Conservation (phyloP, 2,329 filamentous ascomycete genomes). For the Hysterium pulicare region DNA sequence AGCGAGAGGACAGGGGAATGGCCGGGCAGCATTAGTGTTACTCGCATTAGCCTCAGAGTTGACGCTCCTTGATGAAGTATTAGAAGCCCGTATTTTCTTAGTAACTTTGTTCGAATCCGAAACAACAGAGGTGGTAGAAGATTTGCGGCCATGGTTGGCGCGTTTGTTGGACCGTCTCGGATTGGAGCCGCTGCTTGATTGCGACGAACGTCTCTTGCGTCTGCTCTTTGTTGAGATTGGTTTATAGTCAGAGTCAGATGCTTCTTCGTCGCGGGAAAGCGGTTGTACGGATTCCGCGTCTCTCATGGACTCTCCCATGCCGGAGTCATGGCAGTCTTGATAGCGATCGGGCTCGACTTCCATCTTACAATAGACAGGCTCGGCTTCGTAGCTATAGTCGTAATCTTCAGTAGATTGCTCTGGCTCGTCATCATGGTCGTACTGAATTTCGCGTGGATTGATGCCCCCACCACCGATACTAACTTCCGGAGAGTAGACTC, state of each 20-base stretch:
- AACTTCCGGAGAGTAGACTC: slow-evolving; percentile 11
- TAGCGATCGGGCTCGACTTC: slow-evolving; percentile 12
- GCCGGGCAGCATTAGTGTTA: slow-evolving; percentile 35
- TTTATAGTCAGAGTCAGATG: slow-evolving; percentile 36
- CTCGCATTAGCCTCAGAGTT: slow-evolving; percentile 9
- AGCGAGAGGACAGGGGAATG: slow-evolving; percentile 74
- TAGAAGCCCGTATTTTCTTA: slow-evolving; percentile 18
- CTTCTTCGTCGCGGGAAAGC: slow-evolving; percentile 24
- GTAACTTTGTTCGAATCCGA: slow-evolving; percentile 10
- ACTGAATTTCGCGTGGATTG: slow-evolving; percentile 30
- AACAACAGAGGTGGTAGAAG: slow-evolving; percentile 12
- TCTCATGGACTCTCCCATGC: slow-evolving; percentile 24
- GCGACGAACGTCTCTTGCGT: slow-evolving; percentile 26
- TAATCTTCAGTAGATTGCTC: slow-evolving; percentile 24
- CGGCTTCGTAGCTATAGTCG: slow-evolving; percentile 17
- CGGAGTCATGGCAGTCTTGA: slow-evolving; percentile 25
- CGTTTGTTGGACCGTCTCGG: slow-evolving; percentile 15
- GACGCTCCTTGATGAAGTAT: slow-evolving; percentile 9
- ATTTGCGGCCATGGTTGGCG: slow-evolving; percentile 18
- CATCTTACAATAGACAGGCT: slow-evolving; percentile 13
- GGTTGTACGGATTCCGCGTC: slow-evolving; percentile 38
- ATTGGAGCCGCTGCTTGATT: slow-evolving; percentile 19
- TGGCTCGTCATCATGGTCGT: slow-evolving; percentile 21
- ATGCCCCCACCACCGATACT: slow-evolving; percentile 17
- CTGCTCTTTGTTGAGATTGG: slow-evolving; percentile 16